Percentiles rank a stretch among this genome's conserved stretches.
phyloP scores from a whole-genome alignment of 768 basidiomycete genomes.

The Rhizopogon salebrosus region DNA sequence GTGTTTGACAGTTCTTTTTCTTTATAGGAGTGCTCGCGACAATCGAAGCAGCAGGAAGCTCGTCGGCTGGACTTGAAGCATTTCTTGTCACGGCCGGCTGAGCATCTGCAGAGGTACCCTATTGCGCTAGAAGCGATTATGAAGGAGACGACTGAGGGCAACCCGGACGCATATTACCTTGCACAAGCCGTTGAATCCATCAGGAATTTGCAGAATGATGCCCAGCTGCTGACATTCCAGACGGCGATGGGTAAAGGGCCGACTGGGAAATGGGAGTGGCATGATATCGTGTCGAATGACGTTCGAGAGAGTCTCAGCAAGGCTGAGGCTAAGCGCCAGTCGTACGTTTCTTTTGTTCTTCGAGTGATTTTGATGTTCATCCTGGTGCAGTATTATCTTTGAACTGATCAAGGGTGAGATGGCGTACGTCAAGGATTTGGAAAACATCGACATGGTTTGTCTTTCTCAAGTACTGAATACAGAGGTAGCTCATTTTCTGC shows the following conservation, averaged over 20 bases:
- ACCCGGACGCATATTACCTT: slow-evolving; percentile 80
- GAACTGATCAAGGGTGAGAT: slow-evolving; percentile 95
- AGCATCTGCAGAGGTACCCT: slow-evolving; percentile 67
- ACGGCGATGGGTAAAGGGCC: slow-evolving; percentile 79
- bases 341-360: slow-evolving; percentile 43
- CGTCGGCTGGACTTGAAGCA: slow-evolving; percentile 59
- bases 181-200: slow-evolving; percentile 82
- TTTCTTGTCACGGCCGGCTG: slow-evolving; percentile 55
- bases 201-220: slow-evolving; percentile 72
- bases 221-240: slow-evolving; percentile 87
- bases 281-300: slow-evolving; percentile 75
- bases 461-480: not conserved
- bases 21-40: slow-evolving; percentile 28
- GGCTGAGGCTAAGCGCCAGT: slow-evolving; percentile 77
- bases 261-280: slow-evolving; percentile 85
- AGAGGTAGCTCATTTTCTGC: not conserved
- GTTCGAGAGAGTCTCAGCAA: slow-evolving; percentile 56
- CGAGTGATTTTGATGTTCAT: not conserved
- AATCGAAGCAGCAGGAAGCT: slow-evolving; percentile 50
- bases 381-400: slow-evolving; percentile 70
- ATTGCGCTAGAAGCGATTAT: slow-evolving; percentile 81
- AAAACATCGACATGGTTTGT: slow-evolving; percentile 73
- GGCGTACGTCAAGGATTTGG: slow-evolving; percentile 89
- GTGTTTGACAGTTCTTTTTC: not conserved
- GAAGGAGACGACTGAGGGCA: slow-evolving; percentile 74